Evolutionary conservation across 2,329 filamentous ascomycete species (phyloP).

Genomic region (Zopfia rhizophila): DNA sequence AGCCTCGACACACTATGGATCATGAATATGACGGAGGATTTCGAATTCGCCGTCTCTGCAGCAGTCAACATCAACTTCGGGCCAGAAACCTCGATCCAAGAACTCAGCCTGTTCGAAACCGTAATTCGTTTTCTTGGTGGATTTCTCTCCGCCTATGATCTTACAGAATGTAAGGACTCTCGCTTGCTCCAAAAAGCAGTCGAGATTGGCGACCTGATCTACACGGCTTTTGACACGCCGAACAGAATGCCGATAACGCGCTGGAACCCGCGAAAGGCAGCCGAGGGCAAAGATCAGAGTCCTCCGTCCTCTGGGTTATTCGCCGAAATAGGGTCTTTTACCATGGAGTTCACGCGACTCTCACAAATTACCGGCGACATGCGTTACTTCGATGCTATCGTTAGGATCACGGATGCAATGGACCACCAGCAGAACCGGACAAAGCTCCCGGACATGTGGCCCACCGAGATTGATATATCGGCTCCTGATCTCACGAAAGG

Average conservation of each 20-base stretch:
- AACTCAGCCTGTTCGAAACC: constrained; percentile 56
- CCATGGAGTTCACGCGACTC: constrained; percentile 24
- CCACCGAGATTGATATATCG: constrained; percentile 38
- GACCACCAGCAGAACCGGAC: constrained; percentile 14
- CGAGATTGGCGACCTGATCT: constrained; percentile 38
- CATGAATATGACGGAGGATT: constrained; percentile 52
- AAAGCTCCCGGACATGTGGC: constrained; percentile 26
- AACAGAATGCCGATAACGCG: constrained; percentile 51
- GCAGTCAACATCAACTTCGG: constrained; percentile 49
- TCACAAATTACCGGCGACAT: constrained; percentile 20
- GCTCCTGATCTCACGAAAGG: constrained; percentile 3
- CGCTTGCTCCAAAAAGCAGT: constrained; percentile 18
- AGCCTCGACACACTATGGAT: constrained; percentile 52
- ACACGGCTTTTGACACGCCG: constrained; percentile 52
- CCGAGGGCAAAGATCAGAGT: constrained; percentile 30
- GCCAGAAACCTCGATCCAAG: constrained; percentile 34
- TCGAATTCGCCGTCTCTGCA: constrained; percentile 49
- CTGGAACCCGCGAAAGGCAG: constrained; percentile 43
- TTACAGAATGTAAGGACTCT: constrained; percentile 12
- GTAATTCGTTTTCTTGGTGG: constrained; percentile 41
- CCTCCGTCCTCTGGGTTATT: constrained; percentile 45
- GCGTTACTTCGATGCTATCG: constrained; percentile 18
- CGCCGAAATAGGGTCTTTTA: constrained; percentile 52
- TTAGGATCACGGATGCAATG: constrained; percentile 15
- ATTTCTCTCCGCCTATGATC: constrained; percentile 22